Evolutionary conservation across 768 basidiomycete genomes (phyloP).

Genomic region (Omphalotus guepiniiformis): DNA sequence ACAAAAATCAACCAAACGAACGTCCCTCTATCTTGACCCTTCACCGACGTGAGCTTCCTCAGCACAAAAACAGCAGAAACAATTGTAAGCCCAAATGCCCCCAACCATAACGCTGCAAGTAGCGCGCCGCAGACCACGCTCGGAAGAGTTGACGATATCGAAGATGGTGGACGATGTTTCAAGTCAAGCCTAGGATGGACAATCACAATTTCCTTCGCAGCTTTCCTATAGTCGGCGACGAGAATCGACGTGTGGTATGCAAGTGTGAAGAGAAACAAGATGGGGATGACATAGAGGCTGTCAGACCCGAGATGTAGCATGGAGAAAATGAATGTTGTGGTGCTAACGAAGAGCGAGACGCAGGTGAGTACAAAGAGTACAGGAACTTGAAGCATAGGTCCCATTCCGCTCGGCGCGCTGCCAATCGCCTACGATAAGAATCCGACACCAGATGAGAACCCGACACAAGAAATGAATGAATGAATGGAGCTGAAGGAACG

Average conservation of each 20-base stretch:
- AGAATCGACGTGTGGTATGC: slow-evolving; percentile 3
- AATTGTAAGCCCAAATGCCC: background rate
- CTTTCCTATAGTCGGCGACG: slow-evolving; percentile 1
- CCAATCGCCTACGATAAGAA: too few relatives aligned
- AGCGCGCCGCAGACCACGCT: slow-evolving; percentile 1
- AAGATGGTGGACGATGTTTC: background rate
- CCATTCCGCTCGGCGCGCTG: too few relatives aligned
- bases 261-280: background rate
- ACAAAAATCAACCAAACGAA: background rate
- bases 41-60: background rate
- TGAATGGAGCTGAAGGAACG: too few relatives aligned
- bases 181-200: background rate
- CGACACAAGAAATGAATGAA: too few relatives aligned
- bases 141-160: background rate
- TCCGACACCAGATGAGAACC: too few relatives aligned
- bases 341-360: slow-evolving; percentile 4
- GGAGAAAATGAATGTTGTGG: background rate
- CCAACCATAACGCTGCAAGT: slow-evolving; percentile 2
- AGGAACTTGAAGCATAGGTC: too few relatives aligned
- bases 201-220: background rate
- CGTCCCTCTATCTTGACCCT: background rate
- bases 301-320: slow-evolving; percentile 9
- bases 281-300: slow-evolving; percentile 1
- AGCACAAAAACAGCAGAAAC: background rate
- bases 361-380: slow-evolving; percentile 5